Conservation (phyloP, 805 yeast species). For the Schizosaccharomyces lindneri region DNA sequence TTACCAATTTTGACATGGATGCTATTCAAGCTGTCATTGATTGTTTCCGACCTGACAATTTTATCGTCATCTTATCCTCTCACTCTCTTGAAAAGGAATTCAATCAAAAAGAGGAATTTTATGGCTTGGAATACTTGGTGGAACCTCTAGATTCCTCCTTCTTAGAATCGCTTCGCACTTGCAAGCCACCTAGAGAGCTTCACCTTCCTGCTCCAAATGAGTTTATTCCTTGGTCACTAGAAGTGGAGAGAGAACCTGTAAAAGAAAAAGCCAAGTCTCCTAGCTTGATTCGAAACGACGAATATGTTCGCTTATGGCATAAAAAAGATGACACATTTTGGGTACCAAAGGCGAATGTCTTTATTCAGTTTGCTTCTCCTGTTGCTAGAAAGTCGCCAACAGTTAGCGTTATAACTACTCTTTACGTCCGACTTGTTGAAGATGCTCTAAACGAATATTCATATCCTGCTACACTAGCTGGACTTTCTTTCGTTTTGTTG, state of each 20-base stretch:
- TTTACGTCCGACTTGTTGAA: conserved; percentile 45
- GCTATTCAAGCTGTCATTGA: conserved; percentile 25
- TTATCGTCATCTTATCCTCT: conserved; percentile 30
- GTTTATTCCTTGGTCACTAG: conserved; percentile 60
- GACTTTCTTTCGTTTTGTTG: conserved; percentile 32
- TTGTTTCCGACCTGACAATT: conserved; percentile 31
- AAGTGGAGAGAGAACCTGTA: conserved; percentile 24
- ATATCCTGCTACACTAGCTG: conserved; percentile 69
- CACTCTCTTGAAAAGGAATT: conserved; percentile 19
- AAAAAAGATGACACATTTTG: conserved; percentile 74
- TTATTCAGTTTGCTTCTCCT: conserved; percentile 37
- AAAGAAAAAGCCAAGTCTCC: conserved; percentile 29
- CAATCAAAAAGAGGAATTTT: conserved; percentile 49
- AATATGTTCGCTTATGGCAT: conserved; percentile 46
- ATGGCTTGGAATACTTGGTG: conserved; percentile 56
- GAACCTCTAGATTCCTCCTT: conserved; percentile 21
- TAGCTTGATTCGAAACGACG: conserved; percentile 26
- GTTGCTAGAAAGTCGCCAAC: conserved; percentile 32
- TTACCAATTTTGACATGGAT: conserved; percentile 33
- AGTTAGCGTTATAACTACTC: conserved; percentile 29
- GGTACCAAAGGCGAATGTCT: conserved; percentile 64
- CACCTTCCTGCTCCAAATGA: conserved; percentile 51
- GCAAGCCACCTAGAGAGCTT: conserved; percentile 15
- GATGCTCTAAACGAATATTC: conserved; percentile 54
- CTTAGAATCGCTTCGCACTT: conserved; percentile 10